These are phyloP conservation scores for Aureobasidium sp. DNA, from an alignment of 2,329 filamentous ascomycete species.

Conservation along the genomic window DNA sequence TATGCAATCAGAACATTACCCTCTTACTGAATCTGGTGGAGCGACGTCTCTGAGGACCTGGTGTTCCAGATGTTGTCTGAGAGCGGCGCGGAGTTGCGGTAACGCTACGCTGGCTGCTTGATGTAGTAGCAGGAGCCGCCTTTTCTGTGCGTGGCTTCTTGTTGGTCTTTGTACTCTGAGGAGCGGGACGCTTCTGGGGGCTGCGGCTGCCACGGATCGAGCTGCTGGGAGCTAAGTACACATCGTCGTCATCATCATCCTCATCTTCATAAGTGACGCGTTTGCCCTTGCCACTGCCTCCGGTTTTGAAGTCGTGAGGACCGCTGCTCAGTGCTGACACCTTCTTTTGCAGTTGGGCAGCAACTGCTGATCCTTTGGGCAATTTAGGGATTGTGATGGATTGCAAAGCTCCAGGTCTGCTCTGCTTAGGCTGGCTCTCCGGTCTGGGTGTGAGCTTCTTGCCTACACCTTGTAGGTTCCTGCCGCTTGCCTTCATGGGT, in stretches of 20 bases:
- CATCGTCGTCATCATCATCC: background rate
- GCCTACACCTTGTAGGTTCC: conserved; percentile 6
- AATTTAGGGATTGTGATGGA: background rate
- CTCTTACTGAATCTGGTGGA: background rate
- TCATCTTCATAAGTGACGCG: background rate
- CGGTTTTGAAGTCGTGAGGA: conserved; percentile 9
- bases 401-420: background rate
- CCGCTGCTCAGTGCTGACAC: conserved; percentile 7
- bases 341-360: background rate
- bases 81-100: background rate
- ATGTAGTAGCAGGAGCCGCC: background rate
- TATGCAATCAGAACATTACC: background rate
- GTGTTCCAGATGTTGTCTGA: background rate
- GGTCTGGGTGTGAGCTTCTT: conserved; percentile 1
- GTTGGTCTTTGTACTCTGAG: background rate
- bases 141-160: background rate
- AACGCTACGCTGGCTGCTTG: background rate
- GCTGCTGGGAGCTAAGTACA: background rate
- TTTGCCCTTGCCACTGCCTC: background rate
- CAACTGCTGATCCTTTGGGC: background rate
- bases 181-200: background rate
- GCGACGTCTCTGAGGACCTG: background rate
- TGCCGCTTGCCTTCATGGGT: background rate
- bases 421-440: background rate
- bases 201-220: background rate